Evolutionary conservation across 306 rosid species (phyloP).

Genomic region (Fagus crenata): DNA sequence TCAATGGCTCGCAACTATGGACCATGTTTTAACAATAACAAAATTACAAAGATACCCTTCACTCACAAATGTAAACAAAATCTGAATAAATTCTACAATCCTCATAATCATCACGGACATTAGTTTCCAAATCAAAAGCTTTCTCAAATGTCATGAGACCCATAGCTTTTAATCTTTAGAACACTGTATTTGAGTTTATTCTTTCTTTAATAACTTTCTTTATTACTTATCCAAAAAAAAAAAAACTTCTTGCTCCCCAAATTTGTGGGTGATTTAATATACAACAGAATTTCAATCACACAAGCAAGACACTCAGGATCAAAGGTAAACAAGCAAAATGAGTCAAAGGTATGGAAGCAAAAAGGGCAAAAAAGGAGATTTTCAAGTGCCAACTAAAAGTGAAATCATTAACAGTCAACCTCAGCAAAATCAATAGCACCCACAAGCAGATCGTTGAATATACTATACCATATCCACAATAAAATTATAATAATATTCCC

Average conservation of each 20-base stretch:
- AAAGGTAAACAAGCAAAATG: slow-evolving; percentile 14
- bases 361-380: not conserved
- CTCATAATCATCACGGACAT: not conserved
- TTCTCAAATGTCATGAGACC: not conserved
- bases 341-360: not conserved
- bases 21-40: not conserved
- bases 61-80: not conserved
- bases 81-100: not conserved
- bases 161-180: not conserved
- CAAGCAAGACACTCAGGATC: not conserved
- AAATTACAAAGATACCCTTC: not conserved
- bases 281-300: not conserved
- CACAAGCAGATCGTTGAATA: not conserved
- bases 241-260: not conserved
- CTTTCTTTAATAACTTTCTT: too few relatives aligned
- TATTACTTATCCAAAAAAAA: too few relatives aligned
- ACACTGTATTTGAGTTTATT: too few relatives aligned
- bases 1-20: not conserved
- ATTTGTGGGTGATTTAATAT: not conserved
- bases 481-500: not conserved
- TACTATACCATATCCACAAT: not conserved
- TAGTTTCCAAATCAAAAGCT: not conserved
- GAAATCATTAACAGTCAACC: not conserved
- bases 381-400: not conserved
- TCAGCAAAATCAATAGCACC: not conserved